These are phyloP conservation scores for Chytridium lagenaria DNA, from an alignment of 371 early-diverging fungal genomes.

Conservation along the genomic window DNA sequence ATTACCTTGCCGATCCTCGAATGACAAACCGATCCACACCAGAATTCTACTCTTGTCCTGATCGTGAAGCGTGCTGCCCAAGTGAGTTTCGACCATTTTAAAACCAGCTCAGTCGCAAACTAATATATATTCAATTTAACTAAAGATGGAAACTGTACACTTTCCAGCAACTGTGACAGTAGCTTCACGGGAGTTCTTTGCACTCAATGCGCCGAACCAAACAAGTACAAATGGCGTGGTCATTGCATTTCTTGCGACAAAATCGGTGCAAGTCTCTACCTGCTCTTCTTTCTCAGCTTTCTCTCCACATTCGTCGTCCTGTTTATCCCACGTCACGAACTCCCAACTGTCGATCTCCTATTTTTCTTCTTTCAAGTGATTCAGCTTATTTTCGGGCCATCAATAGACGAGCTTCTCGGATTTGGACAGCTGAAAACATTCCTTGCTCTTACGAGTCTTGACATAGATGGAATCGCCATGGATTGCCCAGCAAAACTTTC, in stretches of 20 bases:
- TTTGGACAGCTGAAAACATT: slow-evolving; percentile 22
- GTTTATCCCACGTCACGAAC: slow-evolving; percentile 27
- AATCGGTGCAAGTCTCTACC: slow-evolving; percentile 17
- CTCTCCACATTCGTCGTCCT: slow-evolving; percentile 19
- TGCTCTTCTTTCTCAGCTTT: slow-evolving; percentile 18
- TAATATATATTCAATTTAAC: neutral
- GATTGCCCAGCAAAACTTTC: slow-evolving; percentile 34
- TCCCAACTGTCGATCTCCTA: slow-evolving; percentile 31
- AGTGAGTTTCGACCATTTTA: slow-evolving; percentile 2
- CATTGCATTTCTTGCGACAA: slow-evolving; percentile 29
- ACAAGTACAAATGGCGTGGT: slow-evolving; percentile 25
- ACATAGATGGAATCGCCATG: slow-evolving; percentile 34
- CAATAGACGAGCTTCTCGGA: slow-evolving; percentile 18
- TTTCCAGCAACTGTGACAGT: slow-evolving; percentile 1
- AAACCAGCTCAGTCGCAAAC: too few relatives aligned
- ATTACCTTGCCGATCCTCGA: slow-evolving; percentile 13
- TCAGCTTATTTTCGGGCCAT: slow-evolving; percentile 30
- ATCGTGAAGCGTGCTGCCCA: slow-evolving; percentile 29
- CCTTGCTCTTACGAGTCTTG: slow-evolving; percentile 29
- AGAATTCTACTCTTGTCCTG: slow-evolving; percentile 32
- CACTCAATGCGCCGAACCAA: slow-evolving; percentile 24
- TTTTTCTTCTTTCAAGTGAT: slow-evolving; percentile 42
- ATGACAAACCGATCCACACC: slow-evolving; percentile 11
- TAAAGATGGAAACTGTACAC: slow-evolving; percentile 32
- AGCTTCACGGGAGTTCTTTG: slow-evolving; percentile 35